Conservation (phyloP, 2,329 filamentous ascomycete species). For the Thelonectria olida region DNA sequence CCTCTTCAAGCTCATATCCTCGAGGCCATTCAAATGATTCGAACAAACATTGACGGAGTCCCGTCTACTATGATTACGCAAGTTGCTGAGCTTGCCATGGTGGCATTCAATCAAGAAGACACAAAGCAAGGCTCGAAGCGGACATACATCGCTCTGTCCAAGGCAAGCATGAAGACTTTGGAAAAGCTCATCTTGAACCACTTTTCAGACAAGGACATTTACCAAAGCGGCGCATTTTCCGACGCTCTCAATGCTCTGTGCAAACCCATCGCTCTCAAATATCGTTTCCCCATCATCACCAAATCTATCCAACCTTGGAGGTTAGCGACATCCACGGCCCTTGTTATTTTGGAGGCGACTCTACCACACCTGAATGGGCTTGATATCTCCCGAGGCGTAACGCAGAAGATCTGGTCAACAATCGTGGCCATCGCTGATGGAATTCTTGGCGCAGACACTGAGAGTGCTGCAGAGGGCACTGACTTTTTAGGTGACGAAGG, state of each 20-base stretch:
- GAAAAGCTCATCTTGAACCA: slow-evolving; percentile 68
- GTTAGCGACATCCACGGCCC: slow-evolving; percentile 75
- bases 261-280: slow-evolving; percentile 80
- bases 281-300: slow-evolving; percentile 76
- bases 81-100: slow-evolving; percentile 74
- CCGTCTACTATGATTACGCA: slow-evolving; percentile 74
- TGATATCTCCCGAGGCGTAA: slow-evolving; percentile 54
- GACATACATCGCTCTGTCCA: slow-evolving; percentile 90
- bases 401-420: slow-evolving; percentile 73
- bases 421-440: slow-evolving; percentile 73
- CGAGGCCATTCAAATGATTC: slow-evolving; percentile 72
- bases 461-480: slow-evolving; percentile 53
- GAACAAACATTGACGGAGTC: slow-evolving; percentile 71
- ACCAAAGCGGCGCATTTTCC: slow-evolving; percentile 72
- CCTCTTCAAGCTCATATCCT: slow-evolving; percentile 76
- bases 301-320: slow-evolving; percentile 81
- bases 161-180: slow-evolving; percentile 78
- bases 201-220: slow-evolving; percentile 72
- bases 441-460: slow-evolving; percentile 73
- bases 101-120: slow-evolving; percentile 68
- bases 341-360: slow-evolving; percentile 74
- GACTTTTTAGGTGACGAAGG: slow-evolving; percentile 74
- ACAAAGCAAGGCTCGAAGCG: slow-evolving; percentile 60
- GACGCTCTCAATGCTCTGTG: slow-evolving; percentile 73
- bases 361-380: slow-evolving; percentile 67